Evolutionary conservation across 129 eudicot genomes (phyloP), one percentile per base, ranked within the genome.

Genomic region (Flaveria bidentis): DNA sequence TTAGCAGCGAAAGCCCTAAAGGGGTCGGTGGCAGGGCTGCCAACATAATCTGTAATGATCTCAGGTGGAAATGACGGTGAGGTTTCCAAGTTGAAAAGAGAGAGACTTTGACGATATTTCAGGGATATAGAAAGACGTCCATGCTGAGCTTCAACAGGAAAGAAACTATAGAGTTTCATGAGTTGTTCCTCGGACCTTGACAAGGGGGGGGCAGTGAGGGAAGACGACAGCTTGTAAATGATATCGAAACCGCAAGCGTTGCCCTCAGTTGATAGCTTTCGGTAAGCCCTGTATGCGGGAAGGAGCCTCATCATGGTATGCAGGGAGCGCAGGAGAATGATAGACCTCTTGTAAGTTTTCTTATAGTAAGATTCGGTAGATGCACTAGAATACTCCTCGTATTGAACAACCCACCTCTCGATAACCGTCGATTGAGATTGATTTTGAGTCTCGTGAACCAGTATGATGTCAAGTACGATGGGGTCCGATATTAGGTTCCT

Each of bases 1-100:
- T 83, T 87, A 25, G 96, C 90, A 25, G 96, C 90, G 71, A 95
- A 89, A 62, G 93, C 88, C 88, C 97, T 89, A 68, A 91, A 56
- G 9, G 97, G 97, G 49, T 95, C 96, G n/a, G 94, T 89, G 41
- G 93, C 89, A 64, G 99, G 99, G 84, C 99, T 95, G 39, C 99
- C 97, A 47, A 95, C 96, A 83, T 95, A 95, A 86, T 95, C 94
- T 30, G 88, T 75, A 65, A 95, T 95, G 57, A 95, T 95, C 84
- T 91, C 88, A 1, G 97, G 87, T 26, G 99, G 97, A 72, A 87
- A 90, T 2, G 92, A 79, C 3, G 92, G 60, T 1, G 89, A 86
- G 69, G 88, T 79, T 63, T 89, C 94, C 39, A 95, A 74, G 74
- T 88, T 84, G 66, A 91, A 95, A 57, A 87, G 92, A n/a, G 96